Conservation (phyloP, 495 filamentous ascomycete genomes). For the Jackrogersella multiformis region DNA sequence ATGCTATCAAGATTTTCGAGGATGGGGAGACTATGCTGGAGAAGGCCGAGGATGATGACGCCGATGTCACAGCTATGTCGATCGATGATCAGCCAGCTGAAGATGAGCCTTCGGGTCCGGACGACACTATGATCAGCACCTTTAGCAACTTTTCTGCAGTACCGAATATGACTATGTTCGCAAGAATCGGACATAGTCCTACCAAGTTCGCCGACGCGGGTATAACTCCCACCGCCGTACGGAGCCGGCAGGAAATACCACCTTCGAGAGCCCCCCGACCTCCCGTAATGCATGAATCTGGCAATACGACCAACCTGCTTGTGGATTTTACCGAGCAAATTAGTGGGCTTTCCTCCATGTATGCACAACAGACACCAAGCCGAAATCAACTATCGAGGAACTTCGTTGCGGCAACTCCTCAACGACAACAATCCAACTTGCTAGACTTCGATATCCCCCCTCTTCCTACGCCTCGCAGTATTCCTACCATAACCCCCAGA, state of each 20-base stretch:
- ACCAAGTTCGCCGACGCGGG: slow-evolving; percentile 51
- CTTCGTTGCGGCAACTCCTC: slow-evolving; percentile 48
- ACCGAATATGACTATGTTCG: slow-evolving; percentile 88
- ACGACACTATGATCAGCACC: slow-evolving; percentile 75
- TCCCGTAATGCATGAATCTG: slow-evolving; percentile 47
- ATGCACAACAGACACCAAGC: slow-evolving; percentile 50
- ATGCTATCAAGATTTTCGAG: slow-evolving; percentile 63
- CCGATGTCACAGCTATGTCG: slow-evolving; percentile 40
- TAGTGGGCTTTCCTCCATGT: slow-evolving; percentile 54
- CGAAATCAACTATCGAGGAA: slow-evolving; percentile 16
- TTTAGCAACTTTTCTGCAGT: slow-evolving; percentile 89
- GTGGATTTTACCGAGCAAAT: slow-evolving; percentile 90
- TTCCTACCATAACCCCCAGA: slow-evolving; percentile 88
- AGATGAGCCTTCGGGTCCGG: slow-evolving; percentile 55
- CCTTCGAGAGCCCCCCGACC: slow-evolving; percentile 68
- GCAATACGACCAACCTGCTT: slow-evolving; percentile 74
- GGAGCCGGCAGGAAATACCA: slow-evolving; percentile 42
- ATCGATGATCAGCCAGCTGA: slow-evolving; percentile 31
- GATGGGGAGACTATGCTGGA: slow-evolving; percentile 53
- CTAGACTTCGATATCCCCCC: slow-evolving; percentile 95
- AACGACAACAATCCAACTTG: slow-evolving; percentile 63
- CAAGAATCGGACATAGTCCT: slow-evolving; percentile 69
- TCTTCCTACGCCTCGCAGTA: slow-evolving; percentile 86
- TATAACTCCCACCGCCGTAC: slow-evolving; percentile 43
- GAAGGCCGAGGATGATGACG: slow-evolving; percentile 32